A percentile compares a stretch with the other conserved stretches of the same genome.
Evolutionary conservation across 2,329 filamentous ascomycete genomes (phyloP).

Genomic region (Plectosphaerella sp.): DNA sequence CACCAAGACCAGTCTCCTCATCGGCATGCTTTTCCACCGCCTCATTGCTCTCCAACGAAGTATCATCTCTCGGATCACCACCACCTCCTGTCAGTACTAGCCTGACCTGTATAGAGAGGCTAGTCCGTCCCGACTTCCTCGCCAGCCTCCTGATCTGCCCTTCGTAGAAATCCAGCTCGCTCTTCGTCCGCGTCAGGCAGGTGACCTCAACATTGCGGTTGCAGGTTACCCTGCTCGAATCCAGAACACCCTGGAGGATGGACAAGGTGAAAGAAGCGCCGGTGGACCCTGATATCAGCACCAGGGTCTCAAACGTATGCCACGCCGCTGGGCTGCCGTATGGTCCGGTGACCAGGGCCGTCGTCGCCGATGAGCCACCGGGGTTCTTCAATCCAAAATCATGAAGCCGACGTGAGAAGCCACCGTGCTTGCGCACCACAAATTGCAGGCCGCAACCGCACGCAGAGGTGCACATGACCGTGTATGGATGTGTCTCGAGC

Average conservation of each 20-base stretch:
- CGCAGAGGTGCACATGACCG: constrained; percentile 51
- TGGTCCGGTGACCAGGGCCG: constrained; percentile 50
- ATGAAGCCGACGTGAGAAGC: constrained; percentile 53
- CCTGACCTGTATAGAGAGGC: neutral
- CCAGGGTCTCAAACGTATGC: constrained; percentile 54
- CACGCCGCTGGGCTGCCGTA: constrained; percentile 52
- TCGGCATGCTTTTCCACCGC: neutral
- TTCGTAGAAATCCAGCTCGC: neutral
- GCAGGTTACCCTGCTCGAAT: constrained; percentile 23
- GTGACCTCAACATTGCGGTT: neutral
- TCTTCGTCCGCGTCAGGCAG: neutral
- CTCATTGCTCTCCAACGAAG: neutral
- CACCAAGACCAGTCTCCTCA: neutral
- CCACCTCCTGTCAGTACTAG: neutral
- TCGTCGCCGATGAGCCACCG: constrained; percentile 23
- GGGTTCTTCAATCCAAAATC: constrained; percentile 12
- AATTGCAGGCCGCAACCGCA: constrained; percentile 56
- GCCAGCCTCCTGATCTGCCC: neutral
- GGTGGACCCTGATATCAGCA: constrained; percentile 58
- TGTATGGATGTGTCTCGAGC: constrained; percentile 56
- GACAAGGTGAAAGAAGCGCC: constrained; percentile 59
- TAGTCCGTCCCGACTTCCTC: neutral
- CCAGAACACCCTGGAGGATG: constrained; percentile 39
- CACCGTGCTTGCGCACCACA: constrained; percentile 48
- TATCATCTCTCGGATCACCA: neutral